Conservation (phyloP, 108 stramenopile species). For the Aurantiochytrium sp. region DNA sequence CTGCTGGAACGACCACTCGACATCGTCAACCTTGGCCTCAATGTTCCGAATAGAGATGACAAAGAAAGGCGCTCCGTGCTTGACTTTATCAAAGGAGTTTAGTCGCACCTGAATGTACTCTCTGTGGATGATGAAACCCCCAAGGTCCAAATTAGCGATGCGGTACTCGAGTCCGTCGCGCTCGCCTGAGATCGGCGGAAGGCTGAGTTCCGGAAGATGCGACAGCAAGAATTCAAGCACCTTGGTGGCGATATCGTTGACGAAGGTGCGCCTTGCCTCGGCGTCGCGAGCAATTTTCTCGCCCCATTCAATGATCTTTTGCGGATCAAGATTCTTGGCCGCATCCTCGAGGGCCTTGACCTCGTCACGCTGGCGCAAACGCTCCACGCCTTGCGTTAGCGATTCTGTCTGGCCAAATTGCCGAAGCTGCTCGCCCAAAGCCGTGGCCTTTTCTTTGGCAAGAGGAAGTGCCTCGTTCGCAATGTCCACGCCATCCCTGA, state of each 20-base stretch:
- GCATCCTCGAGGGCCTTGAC: background rate
- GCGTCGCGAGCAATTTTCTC: background rate
- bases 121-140: background rate
- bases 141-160: background rate
- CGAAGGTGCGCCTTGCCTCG: background rate
- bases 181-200: background rate
- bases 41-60: background rate
- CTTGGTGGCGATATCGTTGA: background rate
- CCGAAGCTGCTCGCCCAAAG: background rate
- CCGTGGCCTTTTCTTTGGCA: background rate
- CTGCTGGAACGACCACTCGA: background rate
- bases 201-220: background rate
- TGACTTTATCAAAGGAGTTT: background rate
- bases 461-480: background rate
- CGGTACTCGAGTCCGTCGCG: background rate
- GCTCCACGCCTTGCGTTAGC: background rate
- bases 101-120: background rate
- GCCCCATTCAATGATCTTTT: background rate
- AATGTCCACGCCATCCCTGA: background rate
- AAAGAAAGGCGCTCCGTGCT: background rate
- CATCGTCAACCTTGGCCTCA: background rate
- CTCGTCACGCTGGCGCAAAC: background rate
- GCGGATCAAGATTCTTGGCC: background rate
- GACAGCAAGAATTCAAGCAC: constrained; percentile 4
- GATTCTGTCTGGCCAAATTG: background rate